A percentile compares a stretch with the other conserved stretches of the same genome.
Conservation (phyloP, 805 yeast genomes). For the Myxozyma neglecta region DNA sequence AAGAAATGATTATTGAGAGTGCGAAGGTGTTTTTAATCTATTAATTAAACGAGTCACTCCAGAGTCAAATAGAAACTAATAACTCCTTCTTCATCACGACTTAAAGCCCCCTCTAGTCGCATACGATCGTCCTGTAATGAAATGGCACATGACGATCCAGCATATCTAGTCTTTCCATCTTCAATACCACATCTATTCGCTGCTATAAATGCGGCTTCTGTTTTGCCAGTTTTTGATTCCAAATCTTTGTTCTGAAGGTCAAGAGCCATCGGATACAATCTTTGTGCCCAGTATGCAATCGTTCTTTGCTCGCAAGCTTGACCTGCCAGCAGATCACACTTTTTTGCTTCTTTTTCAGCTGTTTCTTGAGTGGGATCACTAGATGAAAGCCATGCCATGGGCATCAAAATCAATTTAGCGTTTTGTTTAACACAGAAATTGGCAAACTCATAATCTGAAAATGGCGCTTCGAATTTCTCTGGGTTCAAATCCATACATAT, state of each 20-base stretch:
- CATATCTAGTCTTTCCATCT: slow-evolving; percentile 51
- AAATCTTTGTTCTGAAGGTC: slow-evolving; percentile 35
- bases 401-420: slow-evolving; percentile 63
- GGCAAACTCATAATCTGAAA: slow-evolving; percentile 70
- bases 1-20: background rate
- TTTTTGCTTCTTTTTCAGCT: background rate
- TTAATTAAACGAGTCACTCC: background rate
- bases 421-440: slow-evolving; percentile 49
- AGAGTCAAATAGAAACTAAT: slow-evolving; percentile 1
- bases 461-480: slow-evolving; percentile 78
- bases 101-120: background rate
- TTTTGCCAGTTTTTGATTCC: background rate
- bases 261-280: slow-evolving; percentile 64
- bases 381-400: slow-evolving; percentile 79
- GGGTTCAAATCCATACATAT: slow-evolving; percentile 96
- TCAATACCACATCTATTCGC: slow-evolving; percentile 83
- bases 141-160: slow-evolving; percentile 55
- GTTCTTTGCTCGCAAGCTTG: slow-evolving; percentile 49
- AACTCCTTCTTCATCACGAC: slow-evolving; percentile 13
- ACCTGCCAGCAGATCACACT: background rate
- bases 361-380: slow-evolving; percentile 19
- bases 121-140: slow-evolving; percentile 14
- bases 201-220: slow-evolving; percentile 47
- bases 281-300: slow-evolving; percentile 69
- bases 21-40: background rate